Base-by-base conservation (phyloP, 345 rosid genomes). In the Lepidium aucheri region DNA sequence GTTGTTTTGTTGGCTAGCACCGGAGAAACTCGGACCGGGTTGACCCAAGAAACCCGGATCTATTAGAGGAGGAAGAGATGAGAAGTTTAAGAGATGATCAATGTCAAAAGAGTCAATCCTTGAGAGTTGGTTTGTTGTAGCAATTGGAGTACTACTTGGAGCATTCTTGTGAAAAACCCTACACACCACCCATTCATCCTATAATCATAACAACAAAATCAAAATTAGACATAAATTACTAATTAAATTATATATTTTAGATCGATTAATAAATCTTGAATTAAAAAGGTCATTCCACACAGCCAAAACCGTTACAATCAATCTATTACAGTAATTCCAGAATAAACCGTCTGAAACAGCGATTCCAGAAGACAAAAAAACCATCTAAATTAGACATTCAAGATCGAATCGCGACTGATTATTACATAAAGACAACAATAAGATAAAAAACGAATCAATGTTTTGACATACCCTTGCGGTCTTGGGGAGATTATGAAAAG, bases 171-270 rank as follows among this genome's bases (percentile, higher is more conserved):
- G 87, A 41, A 94, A 90, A 82, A 94, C 84, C 89, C 99, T 83
- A 80, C 96, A 70, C 49, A 90, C 97, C 55, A 86, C 96, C 99
- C 99, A 94, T 78, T 88, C 99, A 74, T 86, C 95, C 99, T 76
- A n/a, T 58, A 60, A 43, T 12, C 69, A 43, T 28, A 42, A n/a
- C 9, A 55, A 60, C 2, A 65, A 42, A 14, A 16, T 38, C 12
- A n/a, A 3, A 6, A 20, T 58, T 64, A 73, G 45, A 55, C 17
- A 38, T 35, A 55, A 15, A 47, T 14, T 43, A 3, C 9, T 18
- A 30, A 60, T 49, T 41, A 64, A 36, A 11, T 56, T 65, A 12
- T 11, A 49, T 57, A 26, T 28, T 50, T 58, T 58, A 30, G 11
- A 56, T 47, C 30, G 8, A 56, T 47, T 64, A n/a, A n/a, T n/a